Conservation (phyloP, 2,329 filamentous ascomycete species). For the Pyrenophora tritici-repentis region DNA sequence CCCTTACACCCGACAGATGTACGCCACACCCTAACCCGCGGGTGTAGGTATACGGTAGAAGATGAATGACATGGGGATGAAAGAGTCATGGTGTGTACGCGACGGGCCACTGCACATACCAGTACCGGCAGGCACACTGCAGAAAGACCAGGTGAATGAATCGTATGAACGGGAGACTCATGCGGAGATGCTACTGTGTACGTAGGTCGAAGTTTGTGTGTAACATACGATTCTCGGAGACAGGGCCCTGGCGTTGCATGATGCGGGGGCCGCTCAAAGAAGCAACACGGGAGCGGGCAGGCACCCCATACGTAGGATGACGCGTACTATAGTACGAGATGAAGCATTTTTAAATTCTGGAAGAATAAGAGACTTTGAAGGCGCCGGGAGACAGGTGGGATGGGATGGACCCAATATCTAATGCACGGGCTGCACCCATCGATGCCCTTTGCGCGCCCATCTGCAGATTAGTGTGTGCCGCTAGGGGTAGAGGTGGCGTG, state of each 20-base stretch:
- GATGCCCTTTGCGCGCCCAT: not conserved
- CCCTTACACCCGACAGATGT: too few relatives aligned
- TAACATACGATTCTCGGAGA: not conserved
- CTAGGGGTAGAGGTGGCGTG: conserved; percentile 5
- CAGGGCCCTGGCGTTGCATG: conserved; percentile 3
- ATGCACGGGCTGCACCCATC: not conserved
- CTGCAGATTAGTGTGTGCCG: not conserved
- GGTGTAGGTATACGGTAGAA: too few relatives aligned
- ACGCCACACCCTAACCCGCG: too few relatives aligned
- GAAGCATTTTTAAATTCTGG: not conserved
- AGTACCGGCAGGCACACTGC: too few relatives aligned
- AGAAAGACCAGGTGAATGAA: not conserved
- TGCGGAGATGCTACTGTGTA: not conserved
- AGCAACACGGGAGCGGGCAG: conserved; percentile 11
- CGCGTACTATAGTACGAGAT: conserved; percentile 5
- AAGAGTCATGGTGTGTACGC: too few relatives aligned
- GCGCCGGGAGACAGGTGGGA: not conserved
- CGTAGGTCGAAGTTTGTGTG: not conserved
- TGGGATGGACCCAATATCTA: not conserved
- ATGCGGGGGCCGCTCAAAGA: conserved; percentile 17
- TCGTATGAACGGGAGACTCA: not conserved
- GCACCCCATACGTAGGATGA: conserved; percentile 11
- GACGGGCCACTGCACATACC: too few relatives aligned
- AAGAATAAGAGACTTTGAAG: not conserved
- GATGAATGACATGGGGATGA: too few relatives aligned